Percentiles rank a stretch among this genome's conserved stretches.
Conservation (phyloP, 495 filamentous ascomycete genomes). For the Aspergillus bridgeri region DNA sequence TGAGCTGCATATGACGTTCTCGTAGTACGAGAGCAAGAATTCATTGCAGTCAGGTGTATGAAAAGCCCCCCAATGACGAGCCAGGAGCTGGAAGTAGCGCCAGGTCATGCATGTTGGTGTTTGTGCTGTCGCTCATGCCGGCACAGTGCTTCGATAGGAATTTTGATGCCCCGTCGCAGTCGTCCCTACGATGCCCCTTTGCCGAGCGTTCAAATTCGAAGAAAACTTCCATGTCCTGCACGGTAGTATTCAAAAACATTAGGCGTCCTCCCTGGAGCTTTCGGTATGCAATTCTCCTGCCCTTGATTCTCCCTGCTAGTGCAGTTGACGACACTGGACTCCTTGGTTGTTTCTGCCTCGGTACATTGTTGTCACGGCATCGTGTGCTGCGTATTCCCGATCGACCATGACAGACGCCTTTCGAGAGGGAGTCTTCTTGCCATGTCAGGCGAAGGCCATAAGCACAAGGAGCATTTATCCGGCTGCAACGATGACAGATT, state of each 20-base stretch:
- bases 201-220: slow-evolving; percentile 11
- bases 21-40: slow-evolving; percentile 21
- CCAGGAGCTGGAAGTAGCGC: not conserved
- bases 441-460: slow-evolving; percentile 24
- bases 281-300: not conserved
- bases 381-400: slow-evolving; percentile 25
- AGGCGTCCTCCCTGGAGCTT: not conserved
- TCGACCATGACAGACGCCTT: slow-evolving; percentile 24
- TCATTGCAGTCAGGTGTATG: slow-evolving; percentile 15
- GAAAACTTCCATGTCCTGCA: slow-evolving; percentile 20
- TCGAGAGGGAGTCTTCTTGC: slow-evolving; percentile 25
- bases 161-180: not conserved
- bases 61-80: not conserved
- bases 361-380: not conserved
- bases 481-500: slow-evolving; percentile 11
- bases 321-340: no score
- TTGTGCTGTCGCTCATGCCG: no score
- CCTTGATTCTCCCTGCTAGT: no score
- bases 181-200: not conserved
- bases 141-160: not conserved
- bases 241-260: slow-evolving; percentile 25
- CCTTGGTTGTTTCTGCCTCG: not conserved
- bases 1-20: slow-evolving; percentile 25
- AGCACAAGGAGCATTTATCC: slow-evolving; percentile 16
- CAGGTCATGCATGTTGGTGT: not conserved